phyloP scores from a whole-genome alignment of 305 asterid species.

The Fraxinus dipetala region DNA sequence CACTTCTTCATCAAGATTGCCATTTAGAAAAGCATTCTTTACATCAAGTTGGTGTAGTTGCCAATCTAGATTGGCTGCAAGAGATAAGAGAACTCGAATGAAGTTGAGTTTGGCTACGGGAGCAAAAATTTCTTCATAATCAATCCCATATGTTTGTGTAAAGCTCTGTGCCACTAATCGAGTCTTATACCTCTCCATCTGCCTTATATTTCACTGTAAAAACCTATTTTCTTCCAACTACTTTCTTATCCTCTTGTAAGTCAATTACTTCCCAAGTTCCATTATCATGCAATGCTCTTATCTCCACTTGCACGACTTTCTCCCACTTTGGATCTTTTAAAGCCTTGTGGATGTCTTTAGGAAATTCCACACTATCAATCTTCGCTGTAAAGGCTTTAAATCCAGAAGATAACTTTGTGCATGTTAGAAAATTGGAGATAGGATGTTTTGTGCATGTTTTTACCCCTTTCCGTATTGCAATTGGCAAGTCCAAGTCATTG shows the following conservation, averaged over 20 bases:
- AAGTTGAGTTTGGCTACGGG: background rate
- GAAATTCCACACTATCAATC: background rate
- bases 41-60: background rate
- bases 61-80: background rate
- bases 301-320: background rate
- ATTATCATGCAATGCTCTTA: background rate
- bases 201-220: background rate
- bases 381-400: background rate
- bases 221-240: background rate
- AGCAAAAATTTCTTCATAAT: background rate
- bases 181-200: background rate
- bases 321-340: background rate
- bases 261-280: background rate
- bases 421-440: background rate
- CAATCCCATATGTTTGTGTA: background rate
- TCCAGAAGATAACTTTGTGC: background rate
- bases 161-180: background rate
- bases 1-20: background rate
- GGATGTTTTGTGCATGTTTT: background rate
- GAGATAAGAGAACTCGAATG: background rate
- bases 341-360: background rate
- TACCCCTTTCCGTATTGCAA: background rate
- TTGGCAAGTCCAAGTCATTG: background rate
- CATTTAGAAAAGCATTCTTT: background rate
- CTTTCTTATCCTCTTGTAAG: background rate